These are phyloP conservation scores for Ustilago bromivora DNA, from an alignment of 1,284 basidiomycete species.

Conservation along the genomic window DNA sequence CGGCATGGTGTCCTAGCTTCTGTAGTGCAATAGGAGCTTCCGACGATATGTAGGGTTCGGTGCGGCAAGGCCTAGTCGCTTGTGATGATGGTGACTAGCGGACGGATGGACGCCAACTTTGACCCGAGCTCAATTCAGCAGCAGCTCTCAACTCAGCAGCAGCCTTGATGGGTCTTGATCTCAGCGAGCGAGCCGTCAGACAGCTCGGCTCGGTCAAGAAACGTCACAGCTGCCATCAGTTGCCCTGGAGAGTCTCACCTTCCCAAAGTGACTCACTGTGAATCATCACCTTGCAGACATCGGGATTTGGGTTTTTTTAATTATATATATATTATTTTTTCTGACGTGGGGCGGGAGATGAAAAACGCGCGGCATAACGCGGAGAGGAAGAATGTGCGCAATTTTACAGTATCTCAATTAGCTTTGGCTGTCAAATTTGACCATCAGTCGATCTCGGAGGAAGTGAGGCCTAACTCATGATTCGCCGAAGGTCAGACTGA, in stretches of 20 bases:
- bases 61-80: neutral
- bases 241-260: neutral
- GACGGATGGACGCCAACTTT: neutral
- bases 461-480: too few relatives aligned
- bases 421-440: neutral
- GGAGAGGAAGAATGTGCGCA: neutral
- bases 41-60: neutral
- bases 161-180: neutral
- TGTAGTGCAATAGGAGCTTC: neutral
- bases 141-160: neutral
- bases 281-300: constrained; percentile 6
- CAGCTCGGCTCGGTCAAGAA: neutral
- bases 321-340: neutral
- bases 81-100: neutral
- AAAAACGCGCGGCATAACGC: neutral
- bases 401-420: neutral
- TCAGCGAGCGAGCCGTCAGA: neutral
- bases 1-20: constrained; percentile 12
- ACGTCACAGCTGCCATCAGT: constrained; percentile 5
- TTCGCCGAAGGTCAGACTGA: too few relatives aligned
- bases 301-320: constrained; percentile 2
- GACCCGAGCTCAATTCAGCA: neutral
- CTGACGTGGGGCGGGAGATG: constrained; percentile 13
- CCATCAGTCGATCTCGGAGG: too few relatives aligned
- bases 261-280: neutral